Percentiles rank a stretch among this genome's conserved stretches.
Conservation (phyloP, 1,284 basidiomycete species). For the Vanrija sp. region DNA sequence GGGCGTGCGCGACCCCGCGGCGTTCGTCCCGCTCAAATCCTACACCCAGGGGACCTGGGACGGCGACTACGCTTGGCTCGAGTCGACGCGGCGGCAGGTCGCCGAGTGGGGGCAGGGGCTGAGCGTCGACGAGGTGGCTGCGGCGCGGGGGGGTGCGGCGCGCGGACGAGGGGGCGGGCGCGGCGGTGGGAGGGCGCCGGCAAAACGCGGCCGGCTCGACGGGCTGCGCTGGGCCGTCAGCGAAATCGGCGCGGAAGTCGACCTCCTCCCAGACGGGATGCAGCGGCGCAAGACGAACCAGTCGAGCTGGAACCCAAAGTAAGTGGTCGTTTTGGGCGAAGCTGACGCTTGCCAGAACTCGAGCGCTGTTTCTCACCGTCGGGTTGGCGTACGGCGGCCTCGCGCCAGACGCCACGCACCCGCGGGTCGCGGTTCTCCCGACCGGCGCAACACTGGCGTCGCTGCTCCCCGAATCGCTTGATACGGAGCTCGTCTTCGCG, state of each 20-base stretch:
- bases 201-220: conserved; percentile 54
- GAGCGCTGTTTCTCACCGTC: conserved; percentile 64
- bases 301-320: conserved; percentile 76
- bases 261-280: conserved; percentile 77
- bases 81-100: conserved; percentile 68
- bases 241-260: conserved; percentile 63
- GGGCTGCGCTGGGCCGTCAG: conserved; percentile 61
- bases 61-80: conserved; percentile 77
- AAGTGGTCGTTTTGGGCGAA: conserved; percentile 38
- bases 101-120: conserved; percentile 69
- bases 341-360: conserved; percentile 10
- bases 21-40: conserved; percentile 70
- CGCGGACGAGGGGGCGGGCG: conserved; percentile 29
- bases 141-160: conserved; percentile 5
- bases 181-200: conserved; percentile 33
- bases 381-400: conserved; percentile 60
- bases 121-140: conserved; percentile 32
- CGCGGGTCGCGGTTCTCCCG: conserved; percentile 26
- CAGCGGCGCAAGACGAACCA: conserved; percentile 68
- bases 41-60: conserved; percentile 78
- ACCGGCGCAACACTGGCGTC: conserved; percentile 17
- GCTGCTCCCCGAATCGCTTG: conserved; percentile 17
- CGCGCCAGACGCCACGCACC: conserved; percentile 11
- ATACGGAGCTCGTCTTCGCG: conserved; percentile 12
- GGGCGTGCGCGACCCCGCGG: conserved; percentile 67